These are phyloP conservation scores for Mortierella hygrophila DNA, from an alignment of 192 early-diverging fungal species.

Conservation along the genomic window DNA sequence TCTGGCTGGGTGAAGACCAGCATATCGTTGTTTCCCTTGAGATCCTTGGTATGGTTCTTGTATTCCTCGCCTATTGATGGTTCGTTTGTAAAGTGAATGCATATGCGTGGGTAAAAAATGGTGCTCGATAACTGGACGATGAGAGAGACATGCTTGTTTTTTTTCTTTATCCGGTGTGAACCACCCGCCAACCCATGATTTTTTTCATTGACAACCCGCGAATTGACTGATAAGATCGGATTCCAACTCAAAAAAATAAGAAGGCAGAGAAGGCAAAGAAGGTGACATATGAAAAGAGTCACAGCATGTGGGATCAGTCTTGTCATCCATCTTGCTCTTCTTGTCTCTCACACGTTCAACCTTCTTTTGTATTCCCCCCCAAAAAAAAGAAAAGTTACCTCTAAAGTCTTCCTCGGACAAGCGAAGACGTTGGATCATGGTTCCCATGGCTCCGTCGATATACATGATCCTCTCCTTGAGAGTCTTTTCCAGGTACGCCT, in stretches of 20 bases:
- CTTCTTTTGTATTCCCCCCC: not conserved
- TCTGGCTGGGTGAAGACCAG: slow-evolving; percentile 92
- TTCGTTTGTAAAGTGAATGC: not conserved
- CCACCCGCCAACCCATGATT: not conserved
- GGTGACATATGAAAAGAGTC: slow-evolving; percentile 8
- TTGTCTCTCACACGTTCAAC: not conserved
- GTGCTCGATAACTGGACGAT: not conserved
- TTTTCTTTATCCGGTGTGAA: not conserved
- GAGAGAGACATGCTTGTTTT: not conserved
- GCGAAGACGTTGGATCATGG: slow-evolving; percentile 87
- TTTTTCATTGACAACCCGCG: not conserved
- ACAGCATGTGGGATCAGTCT: not conserved
- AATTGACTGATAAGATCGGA: not conserved
- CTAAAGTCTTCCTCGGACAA: slow-evolving; percentile 91
- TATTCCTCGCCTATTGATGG: slow-evolving; percentile 76
- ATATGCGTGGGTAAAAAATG: not conserved
- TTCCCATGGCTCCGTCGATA: slow-evolving; percentile 98
- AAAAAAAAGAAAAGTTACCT: slow-evolving; percentile 51
- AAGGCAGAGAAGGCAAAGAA: not conserved
- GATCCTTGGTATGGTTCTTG: slow-evolving; percentile 85
- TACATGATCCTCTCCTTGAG: slow-evolving; percentile 92
- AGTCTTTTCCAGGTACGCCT: slow-evolving; percentile 80
- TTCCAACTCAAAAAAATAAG: not conserved
- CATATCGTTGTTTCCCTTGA: slow-evolving; percentile 97
- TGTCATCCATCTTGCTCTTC: not conserved